Conservation (phyloP, 495 filamentous ascomycete genomes). For the Cenococcum geophilum region DNA sequence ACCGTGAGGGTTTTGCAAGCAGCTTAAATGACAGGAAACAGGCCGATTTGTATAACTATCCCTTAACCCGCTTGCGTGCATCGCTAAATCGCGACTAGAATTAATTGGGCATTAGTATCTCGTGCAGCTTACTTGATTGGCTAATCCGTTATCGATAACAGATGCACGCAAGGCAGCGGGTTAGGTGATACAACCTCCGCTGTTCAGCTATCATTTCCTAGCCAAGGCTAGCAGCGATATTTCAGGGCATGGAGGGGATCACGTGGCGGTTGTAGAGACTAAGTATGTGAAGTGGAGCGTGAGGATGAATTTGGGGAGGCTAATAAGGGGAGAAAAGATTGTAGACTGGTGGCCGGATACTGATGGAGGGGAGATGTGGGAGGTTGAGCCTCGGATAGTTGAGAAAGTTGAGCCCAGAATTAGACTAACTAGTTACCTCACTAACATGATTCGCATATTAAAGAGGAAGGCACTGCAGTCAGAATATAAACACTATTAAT, state of each 20-base stretch:
- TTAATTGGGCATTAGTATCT: too few species aligned
- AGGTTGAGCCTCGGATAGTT: not conserved
- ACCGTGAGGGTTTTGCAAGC: too few species aligned
- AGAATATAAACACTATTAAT: too few species aligned
- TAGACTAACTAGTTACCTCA: too few species aligned
- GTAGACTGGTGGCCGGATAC: constrained; percentile 21
- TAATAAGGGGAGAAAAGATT: constrained; percentile 8
- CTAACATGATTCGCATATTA: too few species aligned
- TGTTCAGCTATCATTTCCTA: constrained; percentile 44
- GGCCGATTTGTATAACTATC: constrained; percentile 42
- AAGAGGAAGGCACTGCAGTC: too few species aligned
- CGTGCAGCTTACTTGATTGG: too few species aligned
- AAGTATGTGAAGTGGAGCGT: constrained; percentile 47
- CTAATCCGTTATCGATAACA: too few species aligned
- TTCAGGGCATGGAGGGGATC: constrained; percentile 28
- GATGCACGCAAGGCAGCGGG: too few species aligned
- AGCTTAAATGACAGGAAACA: not conserved
- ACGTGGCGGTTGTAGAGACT: constrained; percentile 38
- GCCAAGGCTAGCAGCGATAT: constrained; percentile 44
- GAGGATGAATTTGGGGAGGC: constrained; percentile 34
- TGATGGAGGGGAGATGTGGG: constrained; percentile 3
- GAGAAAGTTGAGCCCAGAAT: too few species aligned
- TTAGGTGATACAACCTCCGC: constrained; percentile 43
- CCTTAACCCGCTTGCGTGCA: too few species aligned
- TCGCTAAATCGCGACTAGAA: too few species aligned